Conservation (phyloP, 2,329 filamentous ascomycete genomes). For the Clarireedia paspali region DNA sequence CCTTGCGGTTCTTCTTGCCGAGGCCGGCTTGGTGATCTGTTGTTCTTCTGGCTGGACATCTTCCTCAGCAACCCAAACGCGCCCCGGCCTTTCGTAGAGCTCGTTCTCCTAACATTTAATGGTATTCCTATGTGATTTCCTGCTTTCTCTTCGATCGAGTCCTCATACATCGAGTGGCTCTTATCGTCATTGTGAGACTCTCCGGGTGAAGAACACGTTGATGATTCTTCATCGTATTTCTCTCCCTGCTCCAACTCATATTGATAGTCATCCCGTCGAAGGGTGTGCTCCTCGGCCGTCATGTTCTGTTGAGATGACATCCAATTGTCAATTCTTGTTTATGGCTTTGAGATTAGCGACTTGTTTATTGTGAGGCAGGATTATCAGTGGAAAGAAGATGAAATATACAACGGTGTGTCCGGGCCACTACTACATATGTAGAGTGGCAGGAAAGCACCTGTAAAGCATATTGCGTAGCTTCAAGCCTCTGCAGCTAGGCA, state of each 20-base stretch:
- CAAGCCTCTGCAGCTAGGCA: constrained; percentile 1
- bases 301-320: not conserved
- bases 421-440: not conserved
- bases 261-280: constrained; percentile 2
- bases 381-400: no score
- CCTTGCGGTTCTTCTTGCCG: not conserved
- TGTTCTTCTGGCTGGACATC: not conserved
- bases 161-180: not conserved
- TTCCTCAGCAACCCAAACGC: constrained; percentile 2
- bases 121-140: not conserved
- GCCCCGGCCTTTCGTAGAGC: not conserved
- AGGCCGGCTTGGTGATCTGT: not conserved
- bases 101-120: not conserved
- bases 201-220: not conserved
- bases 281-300: not conserved
- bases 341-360: no score
- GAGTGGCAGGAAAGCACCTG: not conserved
- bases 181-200: not conserved
- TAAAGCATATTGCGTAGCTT: not conserved
- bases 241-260: constrained; percentile 1
- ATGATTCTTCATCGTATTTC: constrained; percentile 1
- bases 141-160: not conserved
- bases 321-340: not conserved
- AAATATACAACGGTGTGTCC: not conserved
- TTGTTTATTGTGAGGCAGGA: no score